A percentile compares a stretch with the other conserved stretches of the same genome.
phyloP scores from a whole-genome alignment of 2,329 filamentous ascomycete species.

The Septoria petroselini region DNA sequence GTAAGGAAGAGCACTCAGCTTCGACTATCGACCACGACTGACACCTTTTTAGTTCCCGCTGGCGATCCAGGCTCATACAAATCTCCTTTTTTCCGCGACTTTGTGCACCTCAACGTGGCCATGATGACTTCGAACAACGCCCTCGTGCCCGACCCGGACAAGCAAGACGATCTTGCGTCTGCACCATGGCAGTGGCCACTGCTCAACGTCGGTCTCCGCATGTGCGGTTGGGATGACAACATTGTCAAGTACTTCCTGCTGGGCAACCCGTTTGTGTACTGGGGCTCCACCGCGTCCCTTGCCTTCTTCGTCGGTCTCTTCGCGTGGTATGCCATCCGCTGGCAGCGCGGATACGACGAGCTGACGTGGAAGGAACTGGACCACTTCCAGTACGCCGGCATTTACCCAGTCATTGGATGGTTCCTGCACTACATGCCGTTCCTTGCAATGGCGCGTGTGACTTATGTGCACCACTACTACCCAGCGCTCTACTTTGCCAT shows the following conservation, averaged over 20 bases:
- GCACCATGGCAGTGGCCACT: conserved; percentile 99
- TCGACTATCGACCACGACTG: conserved; percentile 29
- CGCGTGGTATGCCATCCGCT: conserved; percentile 82
- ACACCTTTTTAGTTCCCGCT: conserved; percentile 64
- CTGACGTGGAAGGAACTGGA: conserved; percentile 78
- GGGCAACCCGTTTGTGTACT: conserved; percentile 94
- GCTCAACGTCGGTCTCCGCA: conserved; percentile 88
- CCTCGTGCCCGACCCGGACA: conserved; percentile 93
- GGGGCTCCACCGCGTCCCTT: conserved; percentile 81
- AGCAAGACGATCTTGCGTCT: conserved; percentile 96
- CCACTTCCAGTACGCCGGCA: conserved; percentile 86
- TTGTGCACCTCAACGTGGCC: conserved; percentile 94
- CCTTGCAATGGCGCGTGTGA: conserved; percentile 95
- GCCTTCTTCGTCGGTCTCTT: conserved; percentile 69
- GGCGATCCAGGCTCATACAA: conserved; percentile 89
- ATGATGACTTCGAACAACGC: conserved; percentile 99
- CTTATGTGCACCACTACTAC: conserved; percentile 99
- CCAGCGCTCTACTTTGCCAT: conserved; percentile 98
- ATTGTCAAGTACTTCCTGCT: conserved; percentile 98
- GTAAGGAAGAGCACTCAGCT: conserved; percentile 54
- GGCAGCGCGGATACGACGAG: conserved; percentile 91
- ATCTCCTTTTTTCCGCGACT: conserved; percentile 96
- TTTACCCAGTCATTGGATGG: conserved; percentile 93
- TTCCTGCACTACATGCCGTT: conserved; percentile 95
- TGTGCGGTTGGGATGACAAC: conserved; percentile 97